These are phyloP conservation scores for Myxozyma neglecta DNA, from an alignment of 805 yeast genomes.

Conservation along the genomic window DNA sequence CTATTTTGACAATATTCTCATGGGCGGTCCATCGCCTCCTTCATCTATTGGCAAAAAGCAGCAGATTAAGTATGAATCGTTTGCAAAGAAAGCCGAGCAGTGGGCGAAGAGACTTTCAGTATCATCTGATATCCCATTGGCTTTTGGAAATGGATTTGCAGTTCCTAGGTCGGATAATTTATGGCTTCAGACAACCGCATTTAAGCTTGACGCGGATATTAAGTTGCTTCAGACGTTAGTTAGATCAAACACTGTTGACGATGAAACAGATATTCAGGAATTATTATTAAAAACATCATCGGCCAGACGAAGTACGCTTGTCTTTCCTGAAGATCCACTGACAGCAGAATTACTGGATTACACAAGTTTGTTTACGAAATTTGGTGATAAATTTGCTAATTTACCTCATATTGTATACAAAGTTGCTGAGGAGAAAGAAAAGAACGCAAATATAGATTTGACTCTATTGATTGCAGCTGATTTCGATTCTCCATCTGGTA, in stretches of 20 bases:
- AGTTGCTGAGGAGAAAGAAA: slow-evolving; percentile 1
- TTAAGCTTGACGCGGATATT: slow-evolving; percentile 52
- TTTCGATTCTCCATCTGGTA: slow-evolving; percentile 24
- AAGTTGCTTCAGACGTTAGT: slow-evolving; percentile 36
- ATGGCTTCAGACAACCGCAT: slow-evolving; percentile 37
- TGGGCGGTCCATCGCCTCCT: slow-evolving; percentile 7
- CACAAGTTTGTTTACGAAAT: slow-evolving; percentile 2
- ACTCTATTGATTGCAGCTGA: slow-evolving; percentile 21
- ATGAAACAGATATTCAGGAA: slow-evolving; percentile 40
- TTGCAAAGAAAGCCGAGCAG: slow-evolving; percentile 18
- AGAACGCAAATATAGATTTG: slow-evolving; percentile 8
- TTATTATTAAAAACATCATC: slow-evolving; percentile 48
- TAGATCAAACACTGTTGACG: slow-evolving; percentile 35
- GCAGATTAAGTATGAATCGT: background rate
- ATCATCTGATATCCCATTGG: slow-evolving; percentile 49
- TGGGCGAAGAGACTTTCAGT: slow-evolving; percentile 44
- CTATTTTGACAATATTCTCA: slow-evolving; percentile 3
- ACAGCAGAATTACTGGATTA: slow-evolving; percentile 40
- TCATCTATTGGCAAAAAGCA: background rate
- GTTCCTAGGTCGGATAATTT: slow-evolving; percentile 48
- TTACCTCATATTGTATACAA: slow-evolving; percentile 21
- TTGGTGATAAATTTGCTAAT: slow-evolving; percentile 1
- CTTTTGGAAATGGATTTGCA: slow-evolving; percentile 75
- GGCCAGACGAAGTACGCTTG: slow-evolving; percentile 48
- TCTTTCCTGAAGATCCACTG: slow-evolving; percentile 51